Evolutionary conservation across 495 filamentous ascomycete species (phyloP).

Genomic region (Hypoxylon lienhwacheense): DNA sequence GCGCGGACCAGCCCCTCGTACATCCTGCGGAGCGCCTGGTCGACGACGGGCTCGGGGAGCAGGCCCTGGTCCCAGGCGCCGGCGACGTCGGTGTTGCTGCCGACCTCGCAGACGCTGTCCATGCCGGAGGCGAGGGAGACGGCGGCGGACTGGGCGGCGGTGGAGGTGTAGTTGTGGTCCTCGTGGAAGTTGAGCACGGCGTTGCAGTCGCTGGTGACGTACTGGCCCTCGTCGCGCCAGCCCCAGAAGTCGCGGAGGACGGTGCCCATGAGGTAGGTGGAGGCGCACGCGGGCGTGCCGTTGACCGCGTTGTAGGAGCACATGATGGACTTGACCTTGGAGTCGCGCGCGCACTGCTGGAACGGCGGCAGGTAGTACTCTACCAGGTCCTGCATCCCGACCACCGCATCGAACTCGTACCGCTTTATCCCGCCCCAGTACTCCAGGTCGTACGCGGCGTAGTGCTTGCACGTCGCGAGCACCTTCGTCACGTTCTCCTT

Average conservation of each 20-base stretch:
- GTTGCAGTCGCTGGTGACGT: conserved; percentile 50
- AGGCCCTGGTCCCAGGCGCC: conserved; percentile 40
- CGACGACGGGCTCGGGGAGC: conserved; percentile 37
- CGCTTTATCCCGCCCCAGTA: conserved; percentile 42
- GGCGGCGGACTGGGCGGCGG: conserved; percentile 41
- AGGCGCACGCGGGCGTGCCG: conserved; percentile 50
- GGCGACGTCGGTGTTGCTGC: conserved; percentile 34
- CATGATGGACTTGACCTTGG: conserved; percentile 50
- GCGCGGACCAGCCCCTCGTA: conserved; percentile 43
- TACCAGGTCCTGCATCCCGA: conserved; percentile 48
- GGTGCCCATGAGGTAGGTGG: conserved; percentile 44
- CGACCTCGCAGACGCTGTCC: conserved; percentile 42
- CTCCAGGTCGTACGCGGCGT: conserved; percentile 67
- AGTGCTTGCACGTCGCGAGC: conserved; percentile 68
- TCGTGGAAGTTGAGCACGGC: conserved; percentile 45
- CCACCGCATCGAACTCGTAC: conserved; percentile 45
- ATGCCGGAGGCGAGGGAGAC: conserved; percentile 42
- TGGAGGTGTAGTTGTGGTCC: conserved; percentile 43
- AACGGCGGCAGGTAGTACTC: conserved; percentile 54
- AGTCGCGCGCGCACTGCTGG: conserved; percentile 49
- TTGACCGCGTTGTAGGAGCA: conserved; percentile 52
- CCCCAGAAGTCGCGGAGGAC: conserved; percentile 52
- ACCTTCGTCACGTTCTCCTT: conserved; percentile 46
- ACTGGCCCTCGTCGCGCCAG: conserved; percentile 47
- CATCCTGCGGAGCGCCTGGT: conserved; percentile 40